A percentile compares a stretch with the other conserved stretches of the same genome.
These are phyloP conservation scores for Chlorella sorokiniana DNA, from an alignment of 139 green algal species.

Conservation along the genomic window DNA sequence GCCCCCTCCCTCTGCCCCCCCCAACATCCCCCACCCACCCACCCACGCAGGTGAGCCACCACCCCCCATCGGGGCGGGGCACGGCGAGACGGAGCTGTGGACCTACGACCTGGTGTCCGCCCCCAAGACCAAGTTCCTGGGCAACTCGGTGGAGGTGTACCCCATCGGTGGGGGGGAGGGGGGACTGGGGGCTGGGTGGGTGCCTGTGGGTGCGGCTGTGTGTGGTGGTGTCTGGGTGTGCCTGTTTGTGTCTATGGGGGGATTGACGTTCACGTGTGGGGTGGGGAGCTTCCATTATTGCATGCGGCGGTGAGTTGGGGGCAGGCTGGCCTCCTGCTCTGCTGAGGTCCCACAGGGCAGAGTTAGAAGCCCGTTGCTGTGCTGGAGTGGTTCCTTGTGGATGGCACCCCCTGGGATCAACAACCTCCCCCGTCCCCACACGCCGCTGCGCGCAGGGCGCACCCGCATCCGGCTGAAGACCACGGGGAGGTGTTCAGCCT, in stretches of 20 bases:
- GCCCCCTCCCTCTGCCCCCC: not conserved
- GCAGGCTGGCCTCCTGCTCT: too few relatives aligned
- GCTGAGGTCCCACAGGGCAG: too few relatives aligned
- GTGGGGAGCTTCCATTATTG: not conserved
- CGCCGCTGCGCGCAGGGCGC: conserved; percentile 60
- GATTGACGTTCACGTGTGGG: not conserved
- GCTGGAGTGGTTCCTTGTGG: too few relatives aligned
- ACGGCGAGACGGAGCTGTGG: conserved; percentile 88
- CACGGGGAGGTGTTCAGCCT: conserved; percentile 85
- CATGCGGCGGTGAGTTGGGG: not conserved
- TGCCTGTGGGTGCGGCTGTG: not conserved
- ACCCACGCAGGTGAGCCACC: conserved; percentile 80
- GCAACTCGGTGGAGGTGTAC: conserved; percentile 96
- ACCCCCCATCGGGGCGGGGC: conserved; percentile 88
- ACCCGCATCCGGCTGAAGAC: conserved; percentile 84
- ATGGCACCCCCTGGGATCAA: too few relatives aligned
- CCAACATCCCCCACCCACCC: not conserved
- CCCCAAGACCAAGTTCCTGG: conserved; percentile 96
- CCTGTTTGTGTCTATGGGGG: not conserved
- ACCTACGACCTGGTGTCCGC: conserved; percentile 94
- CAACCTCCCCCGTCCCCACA: not conserved
- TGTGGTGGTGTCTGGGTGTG: too few relatives aligned
- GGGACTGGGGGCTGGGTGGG: not conserved
- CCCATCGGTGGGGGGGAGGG: conserved; percentile 67
- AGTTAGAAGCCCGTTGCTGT: too few relatives aligned